Evolutionary conservation across 371 early-diverging fungal genomes (phyloP).

Genomic region (Apophysomyces ossiformis): DNA sequence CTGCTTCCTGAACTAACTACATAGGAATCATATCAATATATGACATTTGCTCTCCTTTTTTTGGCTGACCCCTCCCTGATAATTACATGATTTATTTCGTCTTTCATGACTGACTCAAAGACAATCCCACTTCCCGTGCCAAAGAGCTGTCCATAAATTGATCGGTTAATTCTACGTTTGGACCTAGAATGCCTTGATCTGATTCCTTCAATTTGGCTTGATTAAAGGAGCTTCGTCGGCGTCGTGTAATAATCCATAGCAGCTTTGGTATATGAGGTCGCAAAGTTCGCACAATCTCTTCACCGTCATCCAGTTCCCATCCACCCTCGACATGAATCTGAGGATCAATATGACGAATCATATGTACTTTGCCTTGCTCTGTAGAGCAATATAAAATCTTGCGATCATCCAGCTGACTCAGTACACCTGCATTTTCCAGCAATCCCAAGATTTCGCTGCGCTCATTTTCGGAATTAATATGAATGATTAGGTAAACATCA

Average conservation of each 20-base stretch:
- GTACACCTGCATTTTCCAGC: conserved; percentile 27
- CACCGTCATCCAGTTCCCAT: conserved; percentile 58
- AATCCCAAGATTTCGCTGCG: conserved; percentile 32
- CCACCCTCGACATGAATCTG: conserved; percentile 57
- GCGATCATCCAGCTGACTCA: conserved; percentile 28
- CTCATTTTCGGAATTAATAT: conserved; percentile 46
- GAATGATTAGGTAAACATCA: conserved; percentile 48
- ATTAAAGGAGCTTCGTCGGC: conserved; percentile 39
- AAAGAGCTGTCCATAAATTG: conserved; percentile 43
- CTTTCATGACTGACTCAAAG: neutral
- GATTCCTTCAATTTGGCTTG: conserved; percentile 32
- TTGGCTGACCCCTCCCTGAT: neutral
- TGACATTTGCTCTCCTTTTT: neutral
- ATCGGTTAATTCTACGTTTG: conserved; percentile 49
- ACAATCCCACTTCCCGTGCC: conserved; percentile 37
- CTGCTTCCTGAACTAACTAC: too few species aligned
- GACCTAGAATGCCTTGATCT: conserved; percentile 35
- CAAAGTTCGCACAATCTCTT: conserved; percentile 47
- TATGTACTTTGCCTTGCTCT: conserved; percentile 55
- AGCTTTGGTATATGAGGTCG: conserved; percentile 45
- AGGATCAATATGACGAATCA: conserved; percentile 54
- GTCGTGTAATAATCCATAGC: conserved; percentile 47
- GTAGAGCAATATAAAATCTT: conserved; percentile 47
- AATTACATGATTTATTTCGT: neutral
- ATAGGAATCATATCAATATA: neutral